Evolutionary conservation across 306 rosid genomes (phyloP), one percentile per base, ranked within the genome.

Genomic region (Astragalus membranaceus): DNA sequence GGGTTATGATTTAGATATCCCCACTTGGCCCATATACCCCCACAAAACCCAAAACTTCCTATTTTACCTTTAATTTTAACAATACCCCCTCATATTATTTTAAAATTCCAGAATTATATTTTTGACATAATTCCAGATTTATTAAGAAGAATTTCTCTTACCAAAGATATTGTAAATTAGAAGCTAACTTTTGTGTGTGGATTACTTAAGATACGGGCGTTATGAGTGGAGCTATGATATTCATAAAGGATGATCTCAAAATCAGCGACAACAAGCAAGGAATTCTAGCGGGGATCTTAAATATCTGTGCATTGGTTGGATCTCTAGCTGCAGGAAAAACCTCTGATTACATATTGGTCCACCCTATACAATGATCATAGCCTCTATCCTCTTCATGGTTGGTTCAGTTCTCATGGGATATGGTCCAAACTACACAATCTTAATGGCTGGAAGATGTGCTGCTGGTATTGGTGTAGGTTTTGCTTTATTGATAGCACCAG

Each of bases 211-310:
- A 90, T 43, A 88, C 96, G 0, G 98, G 97, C n/a, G 98, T 94
- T 2, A 94, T 94, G 98, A 88, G 96, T 76, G 98, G 97, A 49
- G 98, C 98, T 6, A 74, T 88, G 88, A 41, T 90, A 59, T 94
- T 88, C 84, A 94, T 94, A 33, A 75, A 94, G 63, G 98, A 94
- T 0, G 98, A 90, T 9, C 59, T 94, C 2, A 73, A 80, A 52
- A 94, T 90, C 77, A 83, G 29, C 8, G 98, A 94, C 10, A 63
- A 70, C 5, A 86, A 88, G 73, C 88, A 88, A n/a, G 88, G 79
- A 65, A 76, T 90, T 14, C 85, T 94, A 0, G 97, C 92, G 6
- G 98, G 90, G 16, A 94, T 94, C 23, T 66, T 90, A 9, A 94
- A 90, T 64, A 10, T 90, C 0, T 94, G 92, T 30, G 96, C 96